Conservation (phyloP, 108 stramenopile genomes). For the Cyclostephanos tholiformis region DNA sequence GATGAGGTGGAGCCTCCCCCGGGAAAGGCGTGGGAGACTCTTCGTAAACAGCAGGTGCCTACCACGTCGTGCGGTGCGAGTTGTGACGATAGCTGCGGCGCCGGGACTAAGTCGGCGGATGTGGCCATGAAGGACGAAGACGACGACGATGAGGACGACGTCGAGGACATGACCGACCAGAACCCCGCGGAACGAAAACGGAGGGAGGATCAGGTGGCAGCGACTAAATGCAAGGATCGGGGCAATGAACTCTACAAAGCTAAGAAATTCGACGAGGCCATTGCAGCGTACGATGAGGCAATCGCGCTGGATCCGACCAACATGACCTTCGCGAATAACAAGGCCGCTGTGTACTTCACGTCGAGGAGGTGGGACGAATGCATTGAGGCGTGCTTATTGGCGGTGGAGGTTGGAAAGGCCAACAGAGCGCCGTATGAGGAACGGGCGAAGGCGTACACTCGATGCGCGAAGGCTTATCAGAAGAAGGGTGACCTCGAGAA, state of each 20-base stretch:
- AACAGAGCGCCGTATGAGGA: slow-evolving; percentile 92
- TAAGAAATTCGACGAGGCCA: slow-evolving; percentile 94
- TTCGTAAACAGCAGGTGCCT: slow-evolving; percentile 6
- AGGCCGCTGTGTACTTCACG: slow-evolving; percentile 96
- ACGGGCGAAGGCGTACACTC: slow-evolving; percentile 91
- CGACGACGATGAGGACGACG: slow-evolving; percentile 52
- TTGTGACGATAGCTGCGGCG: background rate
- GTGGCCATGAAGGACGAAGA: slow-evolving; percentile 43
- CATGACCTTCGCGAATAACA: slow-evolving; percentile 95
- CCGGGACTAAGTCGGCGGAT: background rate
- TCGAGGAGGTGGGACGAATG: slow-evolving; percentile 90
- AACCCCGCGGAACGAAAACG: slow-evolving; percentile 84
- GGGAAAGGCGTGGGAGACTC: slow-evolving; percentile 25
- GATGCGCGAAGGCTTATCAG: slow-evolving; percentile 92
- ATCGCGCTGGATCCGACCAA: slow-evolving; percentile 92
- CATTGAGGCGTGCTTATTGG: slow-evolving; percentile 84
- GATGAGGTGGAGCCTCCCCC: slow-evolving; percentile 43
- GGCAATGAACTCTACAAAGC: slow-evolving; percentile 95
- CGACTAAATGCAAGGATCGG: slow-evolving; percentile 80
- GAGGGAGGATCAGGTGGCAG: slow-evolving; percentile 79
- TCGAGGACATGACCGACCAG: slow-evolving; percentile 69
- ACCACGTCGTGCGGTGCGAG: slow-evolving; percentile 16
- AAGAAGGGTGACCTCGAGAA: slow-evolving; percentile 89
- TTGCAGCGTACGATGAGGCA: slow-evolving; percentile 98
- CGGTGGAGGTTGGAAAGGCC: slow-evolving; percentile 90